Conservation (phyloP, 2,329 filamentous ascomycete genomes). For the Cercospora canescens region DNA sequence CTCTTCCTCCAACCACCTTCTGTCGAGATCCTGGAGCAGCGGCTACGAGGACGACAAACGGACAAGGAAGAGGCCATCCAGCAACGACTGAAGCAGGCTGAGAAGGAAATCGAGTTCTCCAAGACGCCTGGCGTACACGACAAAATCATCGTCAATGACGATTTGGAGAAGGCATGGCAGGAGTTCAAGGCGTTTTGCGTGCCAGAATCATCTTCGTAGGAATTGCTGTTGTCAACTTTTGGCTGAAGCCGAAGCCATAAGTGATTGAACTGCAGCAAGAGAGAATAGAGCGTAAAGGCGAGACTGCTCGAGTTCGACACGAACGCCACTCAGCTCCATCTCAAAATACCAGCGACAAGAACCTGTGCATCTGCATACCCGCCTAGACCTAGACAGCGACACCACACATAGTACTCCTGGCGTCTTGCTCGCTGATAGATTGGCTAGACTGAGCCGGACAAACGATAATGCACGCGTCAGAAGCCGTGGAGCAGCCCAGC, state of each 20-base stretch:
- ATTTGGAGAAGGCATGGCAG: conserved; percentile 57
- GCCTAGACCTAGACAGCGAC: neutral
- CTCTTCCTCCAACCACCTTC: conserved; percentile 83
- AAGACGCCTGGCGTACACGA: conserved; percentile 67
- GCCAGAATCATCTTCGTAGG: conserved; percentile 23
- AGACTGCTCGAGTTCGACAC: neutral
- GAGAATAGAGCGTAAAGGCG: too few species aligned
- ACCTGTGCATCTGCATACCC: neutral
- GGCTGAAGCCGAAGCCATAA: neutral
- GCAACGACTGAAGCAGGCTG: conserved; percentile 70
- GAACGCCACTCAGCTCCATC: neutral
- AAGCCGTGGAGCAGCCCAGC: neutral
- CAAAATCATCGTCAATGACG: conserved; percentile 66
- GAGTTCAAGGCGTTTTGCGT: conserved; percentile 46
- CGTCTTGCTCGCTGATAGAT: neutral
- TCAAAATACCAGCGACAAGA: neutral
- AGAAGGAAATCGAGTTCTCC: conserved; percentile 72
- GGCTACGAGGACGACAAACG: conserved; percentile 74
- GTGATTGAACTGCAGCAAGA: neutral
- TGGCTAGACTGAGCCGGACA: neutral
- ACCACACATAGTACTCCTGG: neutral
- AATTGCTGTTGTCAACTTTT: neutral
- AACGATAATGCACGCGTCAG: neutral
- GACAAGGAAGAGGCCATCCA: conserved; percentile 71
- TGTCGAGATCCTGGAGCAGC: conserved; percentile 69